A percentile compares a stretch with the other conserved stretches of the same genome.
phyloP scores from a whole-genome alignment of 2,329 filamentous ascomycete species.

The Aspergillus novoparasiticus region DNA sequence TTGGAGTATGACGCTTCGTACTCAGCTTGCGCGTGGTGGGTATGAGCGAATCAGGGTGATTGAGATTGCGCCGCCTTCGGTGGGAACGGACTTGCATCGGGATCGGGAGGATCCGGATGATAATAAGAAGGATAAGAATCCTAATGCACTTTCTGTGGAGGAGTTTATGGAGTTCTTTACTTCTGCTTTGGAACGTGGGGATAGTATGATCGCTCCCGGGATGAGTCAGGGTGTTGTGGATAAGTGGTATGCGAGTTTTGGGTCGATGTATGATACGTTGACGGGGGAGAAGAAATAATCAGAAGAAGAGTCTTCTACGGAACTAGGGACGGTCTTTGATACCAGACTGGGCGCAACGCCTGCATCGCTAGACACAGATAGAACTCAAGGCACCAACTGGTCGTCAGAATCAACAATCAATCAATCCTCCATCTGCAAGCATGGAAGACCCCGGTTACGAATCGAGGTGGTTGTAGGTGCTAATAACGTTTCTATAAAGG shows the following conservation, averaged over 20 bases:
- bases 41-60: constrained; percentile 51
- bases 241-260: constrained; percentile 49
- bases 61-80: constrained; percentile 59
- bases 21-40: constrained; percentile 47
- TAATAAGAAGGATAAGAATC: constrained; percentile 61
- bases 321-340: too few relatives aligned
- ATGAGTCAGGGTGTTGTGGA: constrained; percentile 44
- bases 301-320: background rate
- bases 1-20: constrained; percentile 58
- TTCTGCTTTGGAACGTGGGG: constrained; percentile 49
- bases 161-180: constrained; percentile 57
- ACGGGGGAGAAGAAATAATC: background rate
- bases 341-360: too few relatives aligned
- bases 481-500: too few relatives aligned
- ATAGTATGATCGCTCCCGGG: constrained; percentile 55
- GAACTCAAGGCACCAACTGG: too few relatives aligned
- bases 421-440: too few relatives aligned
- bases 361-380: too few relatives aligned
- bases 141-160: constrained; percentile 45
- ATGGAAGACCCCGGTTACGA: too few relatives aligned
- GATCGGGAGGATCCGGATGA: constrained; percentile 60
- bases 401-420: too few relatives aligned
- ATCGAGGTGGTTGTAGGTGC: too few relatives aligned
- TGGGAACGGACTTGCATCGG: constrained; percentile 58
- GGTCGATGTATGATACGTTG: constrained; percentile 29